Conservation (phyloP, 108 stramenopile genomes). For the Skeletonema grethae region DNA sequence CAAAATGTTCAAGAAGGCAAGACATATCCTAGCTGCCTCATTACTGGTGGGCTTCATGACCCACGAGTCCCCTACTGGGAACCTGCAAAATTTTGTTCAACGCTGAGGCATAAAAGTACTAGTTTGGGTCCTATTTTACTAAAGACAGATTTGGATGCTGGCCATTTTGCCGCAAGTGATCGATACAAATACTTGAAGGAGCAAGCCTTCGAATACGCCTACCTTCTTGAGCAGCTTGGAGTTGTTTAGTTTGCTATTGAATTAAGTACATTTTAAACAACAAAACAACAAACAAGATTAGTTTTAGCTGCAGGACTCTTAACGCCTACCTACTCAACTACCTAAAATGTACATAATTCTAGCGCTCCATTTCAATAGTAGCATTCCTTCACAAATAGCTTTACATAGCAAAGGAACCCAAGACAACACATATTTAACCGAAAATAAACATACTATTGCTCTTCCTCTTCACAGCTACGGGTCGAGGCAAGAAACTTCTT, state of each 20-base stretch:
- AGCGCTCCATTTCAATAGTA: neutral
- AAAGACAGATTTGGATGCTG: conserved; percentile 88
- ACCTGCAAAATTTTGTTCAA: conserved; percentile 55
- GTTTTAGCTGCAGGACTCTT: neutral
- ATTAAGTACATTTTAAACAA: too few relatives aligned
- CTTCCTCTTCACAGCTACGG: conserved; percentile 48
- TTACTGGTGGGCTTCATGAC: conserved; percentile 94
- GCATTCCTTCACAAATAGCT: neutral
- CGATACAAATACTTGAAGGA: conserved; percentile 93
- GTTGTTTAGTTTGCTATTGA: neutral
- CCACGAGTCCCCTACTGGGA: conserved; percentile 72
- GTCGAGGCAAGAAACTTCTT: conserved; percentile 37
- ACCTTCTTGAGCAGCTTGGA: conserved; percentile 80
- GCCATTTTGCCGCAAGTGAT: conserved; percentile 93
- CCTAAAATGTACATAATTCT: conserved; percentile 3
- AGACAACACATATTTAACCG: neutral
- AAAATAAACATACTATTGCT: neutral
- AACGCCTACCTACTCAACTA: too few relatives aligned
- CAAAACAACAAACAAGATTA: neutral
- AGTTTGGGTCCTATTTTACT: conserved; percentile 56
- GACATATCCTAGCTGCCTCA: conserved; percentile 85
- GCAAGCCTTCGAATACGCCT: conserved; percentile 90
- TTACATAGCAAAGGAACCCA: neutral
- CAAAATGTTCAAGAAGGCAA: conserved; percentile 76
- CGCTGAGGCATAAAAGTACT: conserved; percentile 39